Conservation (phyloP, 768 basidiomycete genomes). For the Agaricus subrufescens region DNA sequence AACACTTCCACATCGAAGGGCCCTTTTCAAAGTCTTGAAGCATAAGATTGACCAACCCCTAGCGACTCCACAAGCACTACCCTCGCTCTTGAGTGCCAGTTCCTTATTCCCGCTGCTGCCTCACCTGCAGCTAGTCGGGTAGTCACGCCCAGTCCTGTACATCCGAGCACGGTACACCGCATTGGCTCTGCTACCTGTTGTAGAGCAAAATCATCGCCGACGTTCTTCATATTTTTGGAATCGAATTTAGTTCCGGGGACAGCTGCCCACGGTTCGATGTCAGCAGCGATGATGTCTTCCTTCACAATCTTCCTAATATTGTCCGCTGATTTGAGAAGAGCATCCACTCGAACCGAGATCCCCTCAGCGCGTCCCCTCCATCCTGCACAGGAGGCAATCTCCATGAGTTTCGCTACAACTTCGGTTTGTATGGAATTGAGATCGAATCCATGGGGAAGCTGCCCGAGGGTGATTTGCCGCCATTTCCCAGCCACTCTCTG, state of each 20-base stretch:
- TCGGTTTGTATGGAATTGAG: neutral
- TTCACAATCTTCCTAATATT: neutral
- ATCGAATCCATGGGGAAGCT: neutral
- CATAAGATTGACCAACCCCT: neutral
- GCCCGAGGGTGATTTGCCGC: slow-evolving; percentile 39
- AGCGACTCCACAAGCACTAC: neutral
- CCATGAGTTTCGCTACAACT: neutral
- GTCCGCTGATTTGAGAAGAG: neutral
- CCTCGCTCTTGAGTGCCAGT: neutral
- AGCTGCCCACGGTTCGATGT: neutral
- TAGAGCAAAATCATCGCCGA: neutral
- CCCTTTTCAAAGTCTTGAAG: no score
- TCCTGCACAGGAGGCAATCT: neutral
- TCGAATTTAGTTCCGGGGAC: neutral
- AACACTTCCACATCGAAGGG: no score
- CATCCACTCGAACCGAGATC: neutral
- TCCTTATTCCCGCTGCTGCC: neutral
- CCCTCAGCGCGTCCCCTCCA: neutral
- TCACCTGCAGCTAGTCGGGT: neutral
- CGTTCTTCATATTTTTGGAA: neutral
- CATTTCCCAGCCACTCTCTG: slow-evolving; percentile 36
- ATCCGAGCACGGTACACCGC: neutral
- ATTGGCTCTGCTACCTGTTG: neutral
- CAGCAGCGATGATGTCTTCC: neutral
- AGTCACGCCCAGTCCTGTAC: neutral